Base-by-base conservation (phyloP, 2,329 filamentous ascomycete species). In the Onygenales sp. region DNA sequence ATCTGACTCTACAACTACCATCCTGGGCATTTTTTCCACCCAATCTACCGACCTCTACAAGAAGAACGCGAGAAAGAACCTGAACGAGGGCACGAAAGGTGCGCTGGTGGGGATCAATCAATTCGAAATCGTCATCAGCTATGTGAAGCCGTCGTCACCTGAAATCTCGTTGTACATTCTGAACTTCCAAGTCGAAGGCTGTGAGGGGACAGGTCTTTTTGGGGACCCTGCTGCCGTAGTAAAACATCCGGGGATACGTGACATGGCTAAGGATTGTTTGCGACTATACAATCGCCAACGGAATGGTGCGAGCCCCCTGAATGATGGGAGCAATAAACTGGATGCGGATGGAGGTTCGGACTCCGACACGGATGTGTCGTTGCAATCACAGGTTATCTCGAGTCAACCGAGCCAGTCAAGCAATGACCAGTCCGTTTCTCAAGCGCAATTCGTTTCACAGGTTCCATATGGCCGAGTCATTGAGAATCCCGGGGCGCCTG, bases 71-170 rank as follows among this genome's bases (percentile, higher is more conserved):
- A 57, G 59, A 3, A 55, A 58, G 5, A 51, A 52, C 10, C 33
- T 61, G 14, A 58, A 57, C 54, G n/a, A 60, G 32, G 58, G 56
- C 8, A 62, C 61, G 5, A 60, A 56, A 51, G 69, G 65, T 4
- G 62, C 62, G 13, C 31, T 59, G 4, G 58, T 71, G 27, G 61
- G 65, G 50, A 54, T 74, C 44, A 46, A 58, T 2, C 61, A 66
- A 39, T 70, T 70, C 53, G 63, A 68, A 43, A 56, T 73, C 17
- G 61, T 71, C 47, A 61, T 72, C 42, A 60, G 42, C 32, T 54
- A 62, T 34, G 48, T 52, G 11, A 51, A 33, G 33, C 53, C 46
- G 14, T 51, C 49, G 42, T 8, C 32, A 14, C 47, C 56, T 13
- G 49, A 56, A 33, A 44, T 67, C 36, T 52, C 55, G 9, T 53